Percentiles rank a stretch among this genome's conserved stretches.
Evolutionary conservation across 2,329 filamentous ascomycete genomes (phyloP).

Genomic region (Talaromyces sp.): DNA sequence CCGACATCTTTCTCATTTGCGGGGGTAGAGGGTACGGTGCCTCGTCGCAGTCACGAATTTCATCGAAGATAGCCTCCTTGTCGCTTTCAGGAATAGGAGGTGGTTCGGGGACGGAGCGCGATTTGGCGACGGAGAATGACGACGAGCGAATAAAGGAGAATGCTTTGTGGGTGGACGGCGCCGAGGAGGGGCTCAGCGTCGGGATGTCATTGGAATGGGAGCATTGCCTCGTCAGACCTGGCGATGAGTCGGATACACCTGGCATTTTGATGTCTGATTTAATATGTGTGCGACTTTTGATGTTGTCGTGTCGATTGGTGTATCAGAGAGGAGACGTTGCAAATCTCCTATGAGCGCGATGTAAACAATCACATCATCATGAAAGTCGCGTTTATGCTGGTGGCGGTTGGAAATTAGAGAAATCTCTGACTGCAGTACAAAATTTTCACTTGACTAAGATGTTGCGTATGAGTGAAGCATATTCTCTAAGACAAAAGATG

Average conservation of each 20-base stretch:
- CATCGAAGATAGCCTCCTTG: constrained; percentile 14
- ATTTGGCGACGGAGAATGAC: constrained; percentile 2
- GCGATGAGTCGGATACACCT: neutral
- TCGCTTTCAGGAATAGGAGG: constrained; percentile 11
- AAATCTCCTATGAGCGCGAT: neutral
- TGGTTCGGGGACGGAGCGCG: neutral
- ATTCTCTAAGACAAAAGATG: neutral
- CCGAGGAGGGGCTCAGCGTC: constrained; percentile 9
- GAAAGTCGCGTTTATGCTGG: neutral
- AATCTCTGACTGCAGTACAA: neutral
- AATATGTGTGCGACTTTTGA: neutral
- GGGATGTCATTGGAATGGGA: constrained; percentile 5
- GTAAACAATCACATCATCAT: neutral
- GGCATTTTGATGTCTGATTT: neutral
- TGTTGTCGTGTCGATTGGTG: neutral
- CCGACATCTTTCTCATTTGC: neutral
- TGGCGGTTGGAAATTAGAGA: neutral
- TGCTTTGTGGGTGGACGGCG: constrained; percentile 5
- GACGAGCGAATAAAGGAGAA: constrained; percentile 13
- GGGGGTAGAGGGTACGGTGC: constrained; percentile 10
- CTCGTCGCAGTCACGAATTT: constrained; percentile 15
- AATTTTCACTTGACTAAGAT: neutral
- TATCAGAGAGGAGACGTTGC: neutral
- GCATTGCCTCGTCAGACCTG: constrained; percentile 12
- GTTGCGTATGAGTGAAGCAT: neutral